Conservation (phyloP, 192 early-diverging fungal species). For the Chytriomyces sp. region DNA sequence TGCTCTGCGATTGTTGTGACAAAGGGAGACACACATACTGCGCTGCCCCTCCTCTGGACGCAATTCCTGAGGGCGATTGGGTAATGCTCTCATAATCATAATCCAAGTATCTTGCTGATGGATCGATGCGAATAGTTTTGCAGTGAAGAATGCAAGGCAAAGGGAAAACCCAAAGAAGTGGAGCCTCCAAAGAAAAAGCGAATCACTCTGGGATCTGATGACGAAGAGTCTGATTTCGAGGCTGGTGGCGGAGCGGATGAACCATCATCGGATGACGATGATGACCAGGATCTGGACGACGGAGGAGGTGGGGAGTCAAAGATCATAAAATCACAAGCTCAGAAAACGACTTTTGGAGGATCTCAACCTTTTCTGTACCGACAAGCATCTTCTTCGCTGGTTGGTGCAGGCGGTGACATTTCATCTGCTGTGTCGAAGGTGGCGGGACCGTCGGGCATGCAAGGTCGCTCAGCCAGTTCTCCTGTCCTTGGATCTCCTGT, state of each 20-base stretch:
- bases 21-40: slow-evolving; percentile 54
- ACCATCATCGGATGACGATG: slow-evolving; percentile 3
- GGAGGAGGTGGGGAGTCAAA: too few species aligned
- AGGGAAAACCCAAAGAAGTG: slow-evolving; percentile 7
- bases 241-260: not conserved
- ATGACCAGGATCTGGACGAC: slow-evolving; percentile 12
- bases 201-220: slow-evolving; percentile 6
- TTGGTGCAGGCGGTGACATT: not conserved
- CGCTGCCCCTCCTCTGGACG: slow-evolving; percentile 40
- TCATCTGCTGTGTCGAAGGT: not conserved
- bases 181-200: not conserved
- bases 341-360: too few species aligned
- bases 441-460: too few species aligned
- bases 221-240: slow-evolving; percentile 27
- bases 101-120: slow-evolving; percentile 5
- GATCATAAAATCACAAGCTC: too few species aligned
- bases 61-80: slow-evolving; percentile 58
- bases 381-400: not conserved
- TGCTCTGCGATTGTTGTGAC: slow-evolving; percentile 61
- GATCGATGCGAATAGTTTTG: slow-evolving; percentile 16
- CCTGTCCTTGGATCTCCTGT: not conserved
- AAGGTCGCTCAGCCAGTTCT: too few species aligned
- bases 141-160: slow-evolving; percentile 12
- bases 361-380: not conserved
- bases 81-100: slow-evolving; percentile 45